A percentile compares a stretch with the other conserved stretches of the same genome.
These are phyloP conservation scores for Parafenestella ontariensis DNA, from an alignment of 2,329 filamentous ascomycete species.

Conservation along the genomic window DNA sequence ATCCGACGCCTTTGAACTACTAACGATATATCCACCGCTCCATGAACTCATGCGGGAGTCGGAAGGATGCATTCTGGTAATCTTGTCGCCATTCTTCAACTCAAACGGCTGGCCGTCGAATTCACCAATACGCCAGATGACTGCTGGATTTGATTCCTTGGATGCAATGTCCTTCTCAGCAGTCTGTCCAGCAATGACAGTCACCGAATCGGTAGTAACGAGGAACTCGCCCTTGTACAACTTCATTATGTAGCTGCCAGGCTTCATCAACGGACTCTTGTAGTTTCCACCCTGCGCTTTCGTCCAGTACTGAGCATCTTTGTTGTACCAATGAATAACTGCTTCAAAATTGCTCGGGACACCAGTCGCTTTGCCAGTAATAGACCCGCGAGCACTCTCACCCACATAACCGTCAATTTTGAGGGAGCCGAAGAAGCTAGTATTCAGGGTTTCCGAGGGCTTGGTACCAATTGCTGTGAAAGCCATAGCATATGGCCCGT, in stretches of 20 bases:
- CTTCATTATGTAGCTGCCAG: conserved; percentile 28
- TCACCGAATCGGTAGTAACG: conserved; percentile 25
- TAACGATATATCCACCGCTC: conserved; percentile 23
- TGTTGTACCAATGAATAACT: conserved; percentile 67
- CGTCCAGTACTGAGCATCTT: conserved; percentile 67
- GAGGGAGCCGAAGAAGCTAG: conserved; percentile 27
- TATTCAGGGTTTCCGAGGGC: conserved; percentile 27
- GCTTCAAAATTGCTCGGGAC: conserved; percentile 25
- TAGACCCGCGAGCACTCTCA: conserved; percentile 21
- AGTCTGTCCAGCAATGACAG: conserved; percentile 25
- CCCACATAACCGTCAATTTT: conserved; percentile 29
- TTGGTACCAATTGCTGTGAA: conserved; percentile 20
- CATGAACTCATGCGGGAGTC: conserved; percentile 27
- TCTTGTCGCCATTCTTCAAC: conserved; percentile 35
- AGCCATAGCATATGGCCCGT: conserved; percentile 31
- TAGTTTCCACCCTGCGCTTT: conserved; percentile 22
- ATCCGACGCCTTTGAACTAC: conserved; percentile 22
- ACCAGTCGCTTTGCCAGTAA: conserved; percentile 24
- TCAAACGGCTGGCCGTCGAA: conserved; percentile 33
- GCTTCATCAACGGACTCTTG: conserved; percentile 28
- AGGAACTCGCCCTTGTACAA: conserved; percentile 29
- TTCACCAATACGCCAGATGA: conserved; percentile 30
- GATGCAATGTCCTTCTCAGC: conserved; percentile 26
- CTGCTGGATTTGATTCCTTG: conserved; percentile 17
- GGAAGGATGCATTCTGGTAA: conserved; percentile 31